Percentiles rank a stretch among this genome's conserved stretches.
Conservation (phyloP, 495 filamentous ascomycete genomes). For the Diplogelasinospora grovesii region DNA sequence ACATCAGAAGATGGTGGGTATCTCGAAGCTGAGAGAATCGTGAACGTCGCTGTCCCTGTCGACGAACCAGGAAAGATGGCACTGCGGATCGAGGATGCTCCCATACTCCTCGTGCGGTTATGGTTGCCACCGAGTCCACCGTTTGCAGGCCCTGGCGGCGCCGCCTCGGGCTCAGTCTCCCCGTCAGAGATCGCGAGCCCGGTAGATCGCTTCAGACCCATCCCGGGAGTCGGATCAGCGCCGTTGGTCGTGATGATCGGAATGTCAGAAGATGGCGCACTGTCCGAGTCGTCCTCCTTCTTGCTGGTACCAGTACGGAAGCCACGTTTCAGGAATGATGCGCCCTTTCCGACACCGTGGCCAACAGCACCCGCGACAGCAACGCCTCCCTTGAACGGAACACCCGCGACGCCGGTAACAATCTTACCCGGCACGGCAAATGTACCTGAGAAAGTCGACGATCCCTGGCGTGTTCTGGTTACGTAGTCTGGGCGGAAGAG, state of each 20-base stretch:
- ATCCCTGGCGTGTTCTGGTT: conserved; percentile 78
- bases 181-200: conserved; percentile 18
- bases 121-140: conserved; percentile 46
- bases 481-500: conserved; percentile 96
- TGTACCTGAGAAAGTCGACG: conserved; percentile 87
- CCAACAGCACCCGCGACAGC: conserved; percentile 64
- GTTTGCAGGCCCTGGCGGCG: conserved; percentile 25
- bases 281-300: conserved; percentile 49
- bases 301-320: conserved; percentile 48
- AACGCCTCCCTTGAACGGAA: conserved; percentile 83
- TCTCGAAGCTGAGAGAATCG: conserved; percentile 69
- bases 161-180: conserved; percentile 25
- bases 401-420: conserved; percentile 68
- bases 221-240: conserved; percentile 28
- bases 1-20: conserved; percentile 75
- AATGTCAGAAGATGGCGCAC: conserved; percentile 27
- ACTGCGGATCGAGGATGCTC: conserved; percentile 51
- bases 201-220: conserved; percentile 29
- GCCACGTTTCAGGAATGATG: conserved; percentile 75
- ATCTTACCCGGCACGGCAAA: conserved; percentile 89
- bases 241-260: conserved; percentile 40
- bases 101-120: conserved; percentile 61
- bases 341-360: conserved; percentile 77
- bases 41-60: conserved; percentile 71
- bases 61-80: conserved; percentile 51